Conservation (phyloP, 352 stramenopile species). For the Phytophthora quininea region DNA sequence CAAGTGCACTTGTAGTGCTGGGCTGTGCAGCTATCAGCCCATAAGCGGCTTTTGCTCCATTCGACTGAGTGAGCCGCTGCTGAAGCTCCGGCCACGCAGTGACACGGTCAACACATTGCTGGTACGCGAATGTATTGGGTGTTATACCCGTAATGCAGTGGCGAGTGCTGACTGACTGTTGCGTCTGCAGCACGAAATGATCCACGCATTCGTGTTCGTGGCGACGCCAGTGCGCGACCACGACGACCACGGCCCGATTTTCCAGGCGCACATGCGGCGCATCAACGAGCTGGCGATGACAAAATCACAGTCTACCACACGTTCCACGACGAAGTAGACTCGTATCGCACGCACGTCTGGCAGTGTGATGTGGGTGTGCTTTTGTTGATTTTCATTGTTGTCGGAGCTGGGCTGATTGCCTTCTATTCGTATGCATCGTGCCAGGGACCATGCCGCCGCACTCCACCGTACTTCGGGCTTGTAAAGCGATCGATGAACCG, state of each 20-base stretch:
- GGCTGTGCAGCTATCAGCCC: slow-evolving; percentile 81
- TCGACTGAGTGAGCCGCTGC: slow-evolving; percentile 79
- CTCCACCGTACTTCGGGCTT: slow-evolving; percentile 76
- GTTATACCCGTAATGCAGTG: not conserved
- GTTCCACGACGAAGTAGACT: slow-evolving; percentile 90
- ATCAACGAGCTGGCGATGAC: slow-evolving; percentile 73
- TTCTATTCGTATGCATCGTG: not conserved
- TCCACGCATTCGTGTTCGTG: slow-evolving; percentile 90
- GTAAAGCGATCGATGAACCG: slow-evolving; percentile 91
- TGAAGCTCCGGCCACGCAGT: slow-evolving; percentile 79
- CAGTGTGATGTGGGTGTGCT: slow-evolving; percentile 69
- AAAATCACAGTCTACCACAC: slow-evolving; percentile 90
- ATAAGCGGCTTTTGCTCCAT: slow-evolving; percentile 85
- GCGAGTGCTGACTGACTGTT: not conserved
- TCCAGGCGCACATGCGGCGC: slow-evolving; percentile 82
- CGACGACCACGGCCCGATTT: slow-evolving; percentile 85
- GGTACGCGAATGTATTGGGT: slow-evolving; percentile 26
- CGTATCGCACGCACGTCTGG: slow-evolving; percentile 87
- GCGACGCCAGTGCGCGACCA: slow-evolving; percentile 78
- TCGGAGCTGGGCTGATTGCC: not conserved
- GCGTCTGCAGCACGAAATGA: slow-evolving; percentile 85
- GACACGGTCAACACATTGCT: slow-evolving; percentile 90
- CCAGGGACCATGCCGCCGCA: slow-evolving; percentile 66
- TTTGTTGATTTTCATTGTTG: not conserved
- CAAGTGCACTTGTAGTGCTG: slow-evolving; percentile 45